phyloP scores from a whole-genome alignment of 176 grass and related monocot genomes.

The Elymus sibiricus region DNA sequence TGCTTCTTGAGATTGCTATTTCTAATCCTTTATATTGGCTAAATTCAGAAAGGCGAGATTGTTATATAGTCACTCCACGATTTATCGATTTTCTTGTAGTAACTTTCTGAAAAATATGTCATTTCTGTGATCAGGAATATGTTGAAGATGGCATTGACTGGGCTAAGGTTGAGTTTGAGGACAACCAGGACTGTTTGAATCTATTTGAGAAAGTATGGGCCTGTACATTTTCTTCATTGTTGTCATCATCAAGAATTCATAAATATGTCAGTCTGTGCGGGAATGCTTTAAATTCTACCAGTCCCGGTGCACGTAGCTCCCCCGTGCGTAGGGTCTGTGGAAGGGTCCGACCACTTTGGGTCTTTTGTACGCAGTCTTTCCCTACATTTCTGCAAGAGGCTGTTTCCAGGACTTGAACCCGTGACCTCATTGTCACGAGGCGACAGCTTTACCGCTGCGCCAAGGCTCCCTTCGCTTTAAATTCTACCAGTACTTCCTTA shows the following conservation, averaged over 20 bases:
- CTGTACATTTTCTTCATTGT: constrained; percentile 1
- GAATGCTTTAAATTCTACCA: not conserved
- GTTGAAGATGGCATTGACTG: constrained; percentile 98
- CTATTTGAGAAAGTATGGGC: constrained; percentile 86
- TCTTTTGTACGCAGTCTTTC: too few species aligned
- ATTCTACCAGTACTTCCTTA: not conserved
- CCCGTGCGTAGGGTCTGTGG: too few species aligned
- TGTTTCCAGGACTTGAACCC: too few species aligned
- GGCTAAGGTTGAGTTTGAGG: constrained; percentile 98
- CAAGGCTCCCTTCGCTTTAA: not conserved
- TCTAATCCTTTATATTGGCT: constrained; percentile 16
- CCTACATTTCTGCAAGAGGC: too few species aligned
- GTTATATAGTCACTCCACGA: not conserved
- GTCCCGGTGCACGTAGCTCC: too few species aligned
- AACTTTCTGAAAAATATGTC: not conserved
- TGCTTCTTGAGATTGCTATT: constrained; percentile 7
- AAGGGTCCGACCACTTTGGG: too few species aligned
- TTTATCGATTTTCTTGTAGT: not conserved
- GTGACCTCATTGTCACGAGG: too few species aligned
- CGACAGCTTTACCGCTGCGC: too few species aligned
- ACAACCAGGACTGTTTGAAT: constrained; percentile 89
- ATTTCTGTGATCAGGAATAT: constrained; percentile 64
- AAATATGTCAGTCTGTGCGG: not conserved
- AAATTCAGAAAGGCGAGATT: constrained; percentile 6
- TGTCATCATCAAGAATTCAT: not conserved